Evolutionary conservation across 495 filamentous ascomycete genomes (phyloP), one percentile per base, ranked within the genome.

Genomic region (Penicillium cataractarum): DNA sequence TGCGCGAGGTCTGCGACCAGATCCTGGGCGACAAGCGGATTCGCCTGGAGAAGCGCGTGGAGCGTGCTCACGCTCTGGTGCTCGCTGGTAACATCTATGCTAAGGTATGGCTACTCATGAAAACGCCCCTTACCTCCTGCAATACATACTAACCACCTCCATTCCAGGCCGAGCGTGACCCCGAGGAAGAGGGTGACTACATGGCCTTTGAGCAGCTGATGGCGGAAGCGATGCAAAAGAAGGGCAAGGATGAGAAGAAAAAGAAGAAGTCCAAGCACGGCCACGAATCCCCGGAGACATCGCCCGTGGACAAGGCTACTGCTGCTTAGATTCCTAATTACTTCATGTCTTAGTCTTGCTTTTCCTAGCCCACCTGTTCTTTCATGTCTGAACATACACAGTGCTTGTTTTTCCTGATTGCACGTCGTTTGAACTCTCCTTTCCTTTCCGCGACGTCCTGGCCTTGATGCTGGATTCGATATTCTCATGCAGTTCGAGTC

Each of bases 171-270:
- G 85, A 90, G 73, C 87, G 95, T 61, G 91, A 93, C 63, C 90
- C 93, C 42, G 96, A 98, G 46, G 95, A 99, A 79, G 95, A 98
- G 80, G 95, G 94, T 64, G 94, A 97, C 58, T 97, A 96, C 80
- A 96, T 98, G 88, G 94, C 92, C 21, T 99, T 99, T 69, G 95
- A 99, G 75, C 92, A 97, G 75, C 87, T 99, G 31, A 96, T 99
- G 78, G 92, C 95, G 33, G 95, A 99, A 71, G 94, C 96, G 6
- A 91, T 91, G 51, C 88, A 91, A 55, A 98, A 98, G 85, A 96
- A 97, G 76, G 85, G 84, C 72, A 86, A 86, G 68, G 89, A 91
- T 50, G 89, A 93, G 73, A 85, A 88, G 71, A 89, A 92, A 75
- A 90, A 92, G 76, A 84, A 91, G 65, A 66, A 72, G 63, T 48